Evolutionary conservation across 805 yeast species (phyloP), one percentile per base, ranked within the genome.

Genomic region (Candida arabinofermentans): DNA sequence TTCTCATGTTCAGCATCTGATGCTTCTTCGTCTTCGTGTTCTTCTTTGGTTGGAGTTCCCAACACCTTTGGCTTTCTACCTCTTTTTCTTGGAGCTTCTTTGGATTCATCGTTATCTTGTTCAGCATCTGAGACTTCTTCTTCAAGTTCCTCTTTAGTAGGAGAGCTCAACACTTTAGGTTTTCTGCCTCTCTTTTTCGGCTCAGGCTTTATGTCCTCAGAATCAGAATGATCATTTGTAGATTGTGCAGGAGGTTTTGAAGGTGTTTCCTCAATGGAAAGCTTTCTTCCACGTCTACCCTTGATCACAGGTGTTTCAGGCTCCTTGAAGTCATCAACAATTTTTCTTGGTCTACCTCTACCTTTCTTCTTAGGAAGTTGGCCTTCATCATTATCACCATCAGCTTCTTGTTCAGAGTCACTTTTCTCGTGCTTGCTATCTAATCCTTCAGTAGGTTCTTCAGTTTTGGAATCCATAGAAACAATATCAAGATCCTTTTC

Each of bases 261-360:
- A 34, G 33, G 19, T 4, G 27, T 24, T 24, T 18, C 26, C 10
- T 13, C 34, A 18, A 1, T 13, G n/a, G 30, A 33, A 8, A 24
- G 31, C 27, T 33, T 37, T 22, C 44, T 26, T 13, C 41, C 42
- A 36, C 43, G 30, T 39, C 41, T 24, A 22, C 34, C 40, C 39
- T 34, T 36, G 22, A 32, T 18, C 17, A 24, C 14, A 23, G 31
- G 36, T 7, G 36, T 38, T 29, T 44, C 43, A 14, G n/a, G 34
- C 33, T 36, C 40, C 29, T 30, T 41, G 29, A 14, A 41, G 17
- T 43, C 42, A 17, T 24, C 36, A 24, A n/a, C 18, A 3, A 23
- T n/a, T 21, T 34, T 29, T 18, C 34, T 22, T 4, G 36, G 43
- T 17, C 43, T 29, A 19, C 41, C 36, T 26, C 44, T 41, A n/a